These are phyloP conservation scores for Albophoma yamanashiensis DNA, from an alignment of 2,329 filamentous ascomycete species.

Conservation along the genomic window DNA sequence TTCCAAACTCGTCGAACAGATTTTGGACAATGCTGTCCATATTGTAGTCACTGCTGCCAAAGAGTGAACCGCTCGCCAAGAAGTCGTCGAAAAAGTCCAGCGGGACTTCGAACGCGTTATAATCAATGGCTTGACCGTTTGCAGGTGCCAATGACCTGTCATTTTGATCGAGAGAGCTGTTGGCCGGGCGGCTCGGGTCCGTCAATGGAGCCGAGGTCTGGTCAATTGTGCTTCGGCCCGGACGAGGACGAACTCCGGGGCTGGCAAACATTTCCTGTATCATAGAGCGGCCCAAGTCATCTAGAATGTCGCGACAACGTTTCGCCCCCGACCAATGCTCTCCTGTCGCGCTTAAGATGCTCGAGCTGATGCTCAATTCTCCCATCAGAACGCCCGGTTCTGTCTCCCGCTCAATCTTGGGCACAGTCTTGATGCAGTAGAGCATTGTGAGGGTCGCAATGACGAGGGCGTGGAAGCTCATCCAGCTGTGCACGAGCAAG, in stretches of 20 bases:
- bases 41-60: conserved; percentile 15
- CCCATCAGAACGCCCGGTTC: conserved; percentile 27
- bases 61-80: conserved; percentile 12
- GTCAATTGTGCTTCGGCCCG: neutral
- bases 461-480: conserved; percentile 36
- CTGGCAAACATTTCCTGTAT: conserved; percentile 8
- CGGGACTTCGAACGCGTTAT: conserved; percentile 11
- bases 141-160: neutral
- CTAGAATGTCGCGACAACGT: conserved; percentile 30
- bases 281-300: conserved; percentile 23
- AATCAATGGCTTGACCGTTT: neutral
- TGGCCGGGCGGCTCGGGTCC: neutral
- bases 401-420: conserved; percentile 24
- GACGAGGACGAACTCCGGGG: neutral
- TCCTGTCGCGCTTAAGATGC: conserved; percentile 37
- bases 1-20: conserved; percentile 18
- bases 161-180: neutral
- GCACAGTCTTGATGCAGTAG: conserved; percentile 37
- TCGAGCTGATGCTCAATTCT: conserved; percentile 29
- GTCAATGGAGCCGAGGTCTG: neutral
- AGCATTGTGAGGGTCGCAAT: conserved; percentile 37
- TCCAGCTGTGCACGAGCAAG: conserved; percentile 34
- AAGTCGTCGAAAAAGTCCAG: conserved; percentile 12
- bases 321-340: conserved; percentile 42
- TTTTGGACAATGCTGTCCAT: conserved; percentile 21